These are phyloP conservation scores for Pythium rishiriense DNA, from an alignment of 352 stramenopile species.

Conservation along the genomic window DNA sequence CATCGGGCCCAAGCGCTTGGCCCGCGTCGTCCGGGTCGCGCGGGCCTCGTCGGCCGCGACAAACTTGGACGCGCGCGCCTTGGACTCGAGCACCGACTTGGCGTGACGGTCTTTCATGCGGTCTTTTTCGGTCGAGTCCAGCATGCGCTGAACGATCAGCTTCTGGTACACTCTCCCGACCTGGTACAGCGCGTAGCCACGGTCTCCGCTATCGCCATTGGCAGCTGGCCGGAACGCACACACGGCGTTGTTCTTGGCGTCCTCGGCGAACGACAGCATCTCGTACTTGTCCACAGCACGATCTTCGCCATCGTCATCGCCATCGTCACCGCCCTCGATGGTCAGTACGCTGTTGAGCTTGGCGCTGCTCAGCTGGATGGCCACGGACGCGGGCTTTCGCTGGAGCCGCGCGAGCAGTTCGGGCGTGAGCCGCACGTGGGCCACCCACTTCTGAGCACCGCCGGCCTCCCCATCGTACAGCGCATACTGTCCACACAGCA, in stretches of 20 bases:
- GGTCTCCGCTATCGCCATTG: not conserved
- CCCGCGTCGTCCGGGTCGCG: not conserved
- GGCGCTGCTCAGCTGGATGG: slow-evolving; percentile 25
- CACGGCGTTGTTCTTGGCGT: slow-evolving; percentile 66
- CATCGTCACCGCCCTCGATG: slow-evolving; percentile 25
- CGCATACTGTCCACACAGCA: slow-evolving; percentile 47
- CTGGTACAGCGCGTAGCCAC: slow-evolving; percentile 56
- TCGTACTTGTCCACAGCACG: slow-evolving; percentile 52
- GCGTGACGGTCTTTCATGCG: slow-evolving; percentile 83
- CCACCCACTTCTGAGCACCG: slow-evolving; percentile 49
- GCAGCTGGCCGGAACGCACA: slow-evolving; percentile 41
- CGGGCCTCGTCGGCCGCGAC: slow-evolving; percentile 31
- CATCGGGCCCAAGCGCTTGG: not conserved
- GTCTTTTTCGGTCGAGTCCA: slow-evolving; percentile 74
- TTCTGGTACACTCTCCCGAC: slow-evolving; percentile 74
- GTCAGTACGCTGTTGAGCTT: slow-evolving; percentile 59
- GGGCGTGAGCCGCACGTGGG: slow-evolving; percentile 71
- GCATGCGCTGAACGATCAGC: slow-evolving; percentile 74
- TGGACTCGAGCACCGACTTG: slow-evolving; percentile 70
- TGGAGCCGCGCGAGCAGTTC: slow-evolving; percentile 70
- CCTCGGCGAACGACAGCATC: slow-evolving; percentile 73
- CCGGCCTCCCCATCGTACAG: slow-evolving; percentile 52
- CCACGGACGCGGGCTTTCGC: slow-evolving; percentile 29
- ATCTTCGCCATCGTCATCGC: slow-evolving; percentile 3
- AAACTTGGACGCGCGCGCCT: slow-evolving; percentile 66